These are phyloP conservation scores for Hypoxylon perforatum DNA, from an alignment of 495 filamentous ascomycete species.

Conservation along the genomic window DNA sequence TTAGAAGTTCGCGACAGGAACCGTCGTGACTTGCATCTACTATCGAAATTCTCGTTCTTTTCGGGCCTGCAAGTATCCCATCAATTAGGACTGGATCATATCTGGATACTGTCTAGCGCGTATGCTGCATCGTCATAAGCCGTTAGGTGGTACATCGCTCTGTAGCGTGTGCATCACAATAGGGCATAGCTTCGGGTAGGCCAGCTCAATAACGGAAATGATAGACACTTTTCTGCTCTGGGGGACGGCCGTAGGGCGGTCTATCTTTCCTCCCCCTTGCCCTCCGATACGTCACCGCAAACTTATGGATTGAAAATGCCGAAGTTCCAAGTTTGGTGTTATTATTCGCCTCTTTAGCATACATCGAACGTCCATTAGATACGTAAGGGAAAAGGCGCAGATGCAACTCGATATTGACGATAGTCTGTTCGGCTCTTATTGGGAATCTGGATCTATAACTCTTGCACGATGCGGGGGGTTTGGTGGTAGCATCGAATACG, in stretches of 20 bases:
- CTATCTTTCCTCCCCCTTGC: conserved; percentile 10
- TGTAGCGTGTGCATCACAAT: conserved; percentile 20
- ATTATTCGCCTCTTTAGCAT: conserved; percentile 1
- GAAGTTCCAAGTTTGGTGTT: conserved; percentile 14
- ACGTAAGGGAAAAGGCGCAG: conserved; percentile 27
- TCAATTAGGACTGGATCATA: not conserved
- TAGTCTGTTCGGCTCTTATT: conserved; percentile 35
- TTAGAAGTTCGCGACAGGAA: conserved; percentile 24
- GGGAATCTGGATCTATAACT: conserved; percentile 40
- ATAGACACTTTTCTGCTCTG: conserved; percentile 13
- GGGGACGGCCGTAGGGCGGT: conserved; percentile 28
- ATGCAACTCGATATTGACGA: conserved; percentile 34
- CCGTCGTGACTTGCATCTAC: conserved; percentile 10
- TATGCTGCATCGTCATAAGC: conserved; percentile 11
- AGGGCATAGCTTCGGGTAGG: conserved; percentile 31
- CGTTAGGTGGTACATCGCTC: not conserved
- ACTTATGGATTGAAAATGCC: conserved; percentile 20
- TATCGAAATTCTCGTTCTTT: conserved; percentile 15
- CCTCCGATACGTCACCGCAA: conserved; percentile 20
- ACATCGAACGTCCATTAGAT: not conserved
- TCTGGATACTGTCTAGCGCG: not conserved
- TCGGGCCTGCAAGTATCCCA: conserved; percentile 2
- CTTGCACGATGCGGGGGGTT: conserved; percentile 40
- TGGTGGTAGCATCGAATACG: conserved; percentile 30
- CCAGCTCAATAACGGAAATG: conserved; percentile 23